Percentiles rank a stretch among this genome's conserved stretches.
These are phyloP conservation scores for Zoysia pacifica DNA, from an alignment of 176 grass and related monocot species.

Conservation along the genomic window DNA sequence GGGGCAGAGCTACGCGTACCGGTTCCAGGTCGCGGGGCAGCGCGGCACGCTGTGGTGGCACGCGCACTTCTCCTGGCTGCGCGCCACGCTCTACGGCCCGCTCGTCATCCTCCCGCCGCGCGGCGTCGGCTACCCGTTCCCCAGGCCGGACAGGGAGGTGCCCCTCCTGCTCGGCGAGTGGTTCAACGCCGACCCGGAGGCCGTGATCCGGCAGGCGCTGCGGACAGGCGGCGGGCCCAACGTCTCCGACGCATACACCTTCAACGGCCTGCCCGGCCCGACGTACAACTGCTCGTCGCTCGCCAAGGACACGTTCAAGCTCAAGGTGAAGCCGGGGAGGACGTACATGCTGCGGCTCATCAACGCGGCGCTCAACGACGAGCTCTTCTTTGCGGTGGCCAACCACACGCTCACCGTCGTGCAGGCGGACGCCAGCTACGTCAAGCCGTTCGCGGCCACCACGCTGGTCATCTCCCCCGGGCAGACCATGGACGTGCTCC, in stretches of 20 bases:
- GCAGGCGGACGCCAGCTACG: conserved; percentile 70
- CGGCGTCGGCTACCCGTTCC: conserved; percentile 60
- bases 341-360: conserved; percentile 81
- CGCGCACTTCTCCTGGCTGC: conserved; percentile 69
- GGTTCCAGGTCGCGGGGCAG: conserved; percentile 50
- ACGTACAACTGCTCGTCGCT: conserved; percentile 59
- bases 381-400: conserved; percentile 84
- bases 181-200: conserved; percentile 84
- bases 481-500: conserved; percentile 75
- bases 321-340: conserved; percentile 47
- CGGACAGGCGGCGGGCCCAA: conserved; percentile 67
- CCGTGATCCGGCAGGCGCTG: conserved; percentile 63
- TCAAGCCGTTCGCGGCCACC: conserved; percentile 58
- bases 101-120: conserved; percentile 56
- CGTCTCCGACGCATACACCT: conserved; percentile 83
- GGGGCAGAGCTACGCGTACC: conserved; percentile 56
- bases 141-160: conserved; percentile 36
- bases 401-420: conserved; percentile 79
- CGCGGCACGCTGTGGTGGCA: conserved; percentile 76
- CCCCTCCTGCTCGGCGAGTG: conserved; percentile 76
- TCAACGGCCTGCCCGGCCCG: conserved; percentile 70
- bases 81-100: conserved; percentile 58
- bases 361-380: conserved; percentile 81
- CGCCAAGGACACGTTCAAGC: conserved; percentile 53
- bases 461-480: conserved; percentile 67